phyloP scores from a whole-genome alignment of 345 rosid species.

The Ceriops decandra region DNA sequence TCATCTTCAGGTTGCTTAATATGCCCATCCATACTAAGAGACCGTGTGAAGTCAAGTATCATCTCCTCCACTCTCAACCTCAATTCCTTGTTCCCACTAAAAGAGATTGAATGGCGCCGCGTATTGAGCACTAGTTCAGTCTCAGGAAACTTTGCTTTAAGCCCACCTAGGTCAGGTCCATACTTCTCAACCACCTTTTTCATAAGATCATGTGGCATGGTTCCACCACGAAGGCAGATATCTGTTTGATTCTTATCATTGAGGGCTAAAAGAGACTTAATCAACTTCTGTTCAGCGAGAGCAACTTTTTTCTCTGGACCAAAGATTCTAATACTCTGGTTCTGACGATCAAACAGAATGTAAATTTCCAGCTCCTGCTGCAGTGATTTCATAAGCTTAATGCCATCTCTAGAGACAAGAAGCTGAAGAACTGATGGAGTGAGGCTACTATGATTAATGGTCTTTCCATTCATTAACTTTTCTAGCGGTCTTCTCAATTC shows the following conservation, averaged over 20 bases:
- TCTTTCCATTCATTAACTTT: slow-evolving; percentile 70
- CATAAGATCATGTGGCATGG: slow-evolving; percentile 63
- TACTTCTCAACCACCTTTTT: slow-evolving; percentile 47
- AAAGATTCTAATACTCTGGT: slow-evolving; percentile 46
- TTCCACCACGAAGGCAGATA: slow-evolving; percentile 60
- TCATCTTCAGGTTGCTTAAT: slow-evolving; percentile 4
- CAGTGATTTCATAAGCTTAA: slow-evolving; percentile 47
- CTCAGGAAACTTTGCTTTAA: slow-evolving; percentile 59
- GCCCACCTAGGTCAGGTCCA: slow-evolving; percentile 69
- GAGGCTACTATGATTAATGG: slow-evolving; percentile 48
- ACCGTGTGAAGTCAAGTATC: slow-evolving; percentile 44
- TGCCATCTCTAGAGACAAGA: slow-evolving; percentile 60
- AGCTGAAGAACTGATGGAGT: slow-evolving; percentile 48
- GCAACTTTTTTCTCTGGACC: slow-evolving; percentile 48
- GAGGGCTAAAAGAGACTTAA: slow-evolving; percentile 46
- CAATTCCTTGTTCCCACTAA: slow-evolving; percentile 55
- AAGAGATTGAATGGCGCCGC: slow-evolving; percentile 51
- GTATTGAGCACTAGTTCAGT: slow-evolving; percentile 58
- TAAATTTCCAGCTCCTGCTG: slow-evolving; percentile 57
- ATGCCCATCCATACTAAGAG: slow-evolving; percentile 22
- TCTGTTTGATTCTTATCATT: slow-evolving; percentile 57
- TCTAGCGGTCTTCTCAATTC: slow-evolving; percentile 76
- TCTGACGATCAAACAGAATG: slow-evolving; percentile 56
- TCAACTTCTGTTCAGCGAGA: slow-evolving; percentile 51
- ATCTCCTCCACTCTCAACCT: slow-evolving; percentile 60